Evolutionary conservation across 1,139 yeast genomes (phyloP).

Genomic region (Saccharomycopsis crataegensis): DNA sequence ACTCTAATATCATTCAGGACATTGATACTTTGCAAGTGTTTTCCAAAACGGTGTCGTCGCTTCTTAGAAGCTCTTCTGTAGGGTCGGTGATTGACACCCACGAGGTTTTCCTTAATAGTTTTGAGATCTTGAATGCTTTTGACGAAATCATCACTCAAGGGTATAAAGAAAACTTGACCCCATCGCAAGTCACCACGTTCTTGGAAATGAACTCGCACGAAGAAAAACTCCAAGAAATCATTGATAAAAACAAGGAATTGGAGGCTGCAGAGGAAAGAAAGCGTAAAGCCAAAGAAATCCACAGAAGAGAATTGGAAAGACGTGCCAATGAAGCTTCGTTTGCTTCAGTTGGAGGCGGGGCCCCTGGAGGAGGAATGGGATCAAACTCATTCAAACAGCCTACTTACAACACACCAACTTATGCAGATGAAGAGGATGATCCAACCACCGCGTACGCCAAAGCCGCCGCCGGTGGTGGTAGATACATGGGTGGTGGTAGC

Average conservation of each 20-base stretch:
- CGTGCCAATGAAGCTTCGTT: slow-evolving; percentile 31
- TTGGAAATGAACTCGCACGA: slow-evolving; percentile 98
- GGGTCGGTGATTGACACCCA: slow-evolving; percentile 56
- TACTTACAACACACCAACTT: slow-evolving; percentile 5
- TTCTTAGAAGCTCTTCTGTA: slow-evolving; percentile 39
- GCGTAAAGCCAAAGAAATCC: slow-evolving; percentile 92
- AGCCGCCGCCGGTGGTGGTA: slow-evolving; percentile 4
- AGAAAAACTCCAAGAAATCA: slow-evolving; percentile 96
- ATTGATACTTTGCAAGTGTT: slow-evolving; percentile 86
- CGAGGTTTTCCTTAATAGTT: slow-evolving; percentile 78
- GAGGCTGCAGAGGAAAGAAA: slow-evolving; percentile 97
- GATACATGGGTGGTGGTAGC: not conserved
- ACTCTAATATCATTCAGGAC: slow-evolving; percentile 90
- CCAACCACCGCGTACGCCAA: slow-evolving; percentile 16
- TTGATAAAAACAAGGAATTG: slow-evolving; percentile 91
- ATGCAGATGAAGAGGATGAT: slow-evolving; percentile 13
- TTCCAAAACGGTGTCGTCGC: slow-evolving; percentile 70
- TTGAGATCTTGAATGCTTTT: slow-evolving; percentile 84
- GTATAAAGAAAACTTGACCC: slow-evolving; percentile 77
- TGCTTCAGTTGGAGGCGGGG: slow-evolving; percentile 20
- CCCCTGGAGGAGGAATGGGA: slow-evolving; percentile 13
- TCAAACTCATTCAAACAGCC: not conserved
- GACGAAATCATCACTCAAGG: slow-evolving; percentile 92
- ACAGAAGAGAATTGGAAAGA: slow-evolving; percentile 73
- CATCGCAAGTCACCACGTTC: slow-evolving; percentile 80